Evolutionary conservation across 371 early-diverging fungal genomes (phyloP).

Genomic region (Nematocida parisii): DNA sequence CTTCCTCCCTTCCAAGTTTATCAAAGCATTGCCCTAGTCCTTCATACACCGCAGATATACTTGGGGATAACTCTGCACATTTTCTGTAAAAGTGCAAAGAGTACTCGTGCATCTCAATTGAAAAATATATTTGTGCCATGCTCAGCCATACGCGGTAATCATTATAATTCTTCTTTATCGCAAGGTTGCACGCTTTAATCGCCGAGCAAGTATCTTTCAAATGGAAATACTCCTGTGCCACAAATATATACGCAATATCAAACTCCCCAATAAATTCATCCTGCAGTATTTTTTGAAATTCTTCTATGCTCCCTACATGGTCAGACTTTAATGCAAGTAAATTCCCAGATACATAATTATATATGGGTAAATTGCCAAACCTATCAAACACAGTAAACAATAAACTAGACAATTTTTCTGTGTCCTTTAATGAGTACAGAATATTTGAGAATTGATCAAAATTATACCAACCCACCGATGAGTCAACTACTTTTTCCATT

Average conservation of each 20-base stretch:
- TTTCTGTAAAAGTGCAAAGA: constrained; percentile 79
- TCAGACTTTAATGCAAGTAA: constrained; percentile 78
- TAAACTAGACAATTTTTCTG: constrained; percentile 74
- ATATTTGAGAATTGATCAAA: constrained; percentile 83
- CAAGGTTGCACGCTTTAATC: constrained; percentile 80
- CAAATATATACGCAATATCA: constrained; percentile 79
- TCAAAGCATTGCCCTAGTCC: constrained; percentile 56
- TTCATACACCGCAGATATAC: constrained; percentile 58
- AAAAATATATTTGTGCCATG: constrained; percentile 81
- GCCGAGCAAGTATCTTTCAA: constrained; percentile 80
- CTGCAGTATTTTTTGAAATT: constrained; percentile 78
- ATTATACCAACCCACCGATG: constrained; percentile 75
- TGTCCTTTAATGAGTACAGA: constrained; percentile 75
- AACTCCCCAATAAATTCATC: constrained; percentile 73
- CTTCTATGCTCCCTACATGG: constrained; percentile 78
- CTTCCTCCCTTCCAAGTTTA: constrained; percentile 44
- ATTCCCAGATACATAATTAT: constrained; percentile 82
- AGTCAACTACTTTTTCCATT: constrained; percentile 52
- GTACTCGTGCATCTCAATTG: constrained; percentile 76
- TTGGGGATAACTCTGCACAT: constrained; percentile 73
- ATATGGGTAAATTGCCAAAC: constrained; percentile 80
- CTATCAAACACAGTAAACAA: constrained; percentile 75
- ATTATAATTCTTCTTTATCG: constrained; percentile 75
- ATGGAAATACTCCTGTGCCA: constrained; percentile 90
- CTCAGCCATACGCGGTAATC: constrained; percentile 89